phyloP scores from a whole-genome alignment of 2,329 filamentous ascomycete genomes.

The Talaromyces marneffei region DNA sequence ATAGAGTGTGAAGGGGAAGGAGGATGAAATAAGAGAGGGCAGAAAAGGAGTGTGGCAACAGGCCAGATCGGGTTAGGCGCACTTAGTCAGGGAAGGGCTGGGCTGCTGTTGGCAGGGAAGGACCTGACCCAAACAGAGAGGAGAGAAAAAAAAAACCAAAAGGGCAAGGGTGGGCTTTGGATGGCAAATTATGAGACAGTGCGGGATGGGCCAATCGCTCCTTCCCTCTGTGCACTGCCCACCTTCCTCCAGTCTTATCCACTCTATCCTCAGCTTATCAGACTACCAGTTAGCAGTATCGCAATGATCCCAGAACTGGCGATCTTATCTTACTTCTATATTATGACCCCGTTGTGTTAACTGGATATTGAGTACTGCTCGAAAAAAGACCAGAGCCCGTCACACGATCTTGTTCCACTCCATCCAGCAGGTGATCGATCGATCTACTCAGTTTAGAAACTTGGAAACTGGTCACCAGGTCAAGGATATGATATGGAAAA shows the following conservation, averaged over 20 bases:
- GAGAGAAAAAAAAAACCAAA: conserved; percentile 3
- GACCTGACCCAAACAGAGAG: neutral
- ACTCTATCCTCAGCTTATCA: neutral
- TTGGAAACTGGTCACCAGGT: neutral
- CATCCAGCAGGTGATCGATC: neutral
- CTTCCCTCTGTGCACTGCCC: neutral
- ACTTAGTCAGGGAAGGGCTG: neutral
- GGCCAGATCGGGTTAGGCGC: neutral
- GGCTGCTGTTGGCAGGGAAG: neutral
- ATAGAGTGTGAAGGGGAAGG: neutral
- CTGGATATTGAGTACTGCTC: neutral
- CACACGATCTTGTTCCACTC: neutral
- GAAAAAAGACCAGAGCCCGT: neutral
- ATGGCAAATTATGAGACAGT: neutral
- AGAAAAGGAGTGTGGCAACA: conserved; percentile 15
- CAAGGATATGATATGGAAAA: neutral
- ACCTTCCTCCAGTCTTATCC: neutral
- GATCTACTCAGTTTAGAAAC: neutral
- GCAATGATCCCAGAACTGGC: too few relatives aligned
- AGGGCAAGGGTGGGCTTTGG: neutral
- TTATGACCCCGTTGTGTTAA: neutral
- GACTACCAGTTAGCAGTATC: too few relatives aligned
- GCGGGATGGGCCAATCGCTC: neutral
- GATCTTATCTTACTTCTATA: neutral
- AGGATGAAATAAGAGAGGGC: neutral